Evolutionary conservation across 2,329 filamentous ascomycete species (phyloP), one percentile per base, ranked within the genome.

Genomic region (Didymella keratinophila): DNA sequence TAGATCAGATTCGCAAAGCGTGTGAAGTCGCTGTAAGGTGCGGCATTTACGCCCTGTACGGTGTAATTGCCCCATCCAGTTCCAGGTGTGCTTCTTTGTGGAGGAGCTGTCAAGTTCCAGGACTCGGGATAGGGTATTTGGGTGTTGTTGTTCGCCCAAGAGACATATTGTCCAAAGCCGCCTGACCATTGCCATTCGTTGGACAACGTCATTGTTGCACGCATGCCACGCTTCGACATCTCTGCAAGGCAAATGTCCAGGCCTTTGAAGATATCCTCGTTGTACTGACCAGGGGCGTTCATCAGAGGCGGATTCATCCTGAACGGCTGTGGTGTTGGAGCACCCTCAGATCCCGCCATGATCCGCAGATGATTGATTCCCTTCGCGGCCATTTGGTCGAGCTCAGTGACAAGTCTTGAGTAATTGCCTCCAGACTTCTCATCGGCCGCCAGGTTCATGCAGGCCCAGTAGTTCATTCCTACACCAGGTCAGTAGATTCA

Each of bases 61-160:
- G 76, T 77, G 49, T 78, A 78, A 37, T 72, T 72, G n/a, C 76
- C 76, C 76, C 76, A 78, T 6, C 76, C 76, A 9, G 75, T 78
- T 0, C 73, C 60, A 0, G 76, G 73, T 1, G 53, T 63, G 8
- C 62, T 56, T 30, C 73, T 68, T 50, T 78, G 76, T 1, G 76
- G 76, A 3, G 70, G 60, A 8, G 75, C 74, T 10, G 67, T 73
- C 14, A 78, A 65, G 43, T 78, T 78, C 76, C 76, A 78, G 7
- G 71, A 74, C 20, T 67, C 57, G 1, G 76, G 76, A 43, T 78
- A 78, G 0, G 75, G 74, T 14, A 78, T 77, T 9, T 57, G 50
- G 7, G 64, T 62, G 53, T 78, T 69, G 59, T 77, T 71, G 16
- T 64, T 69, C 4, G 76, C 74, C 76, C 76, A 78, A 2, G 67